Percentiles rank a stretch among this genome's conserved stretches.
Evolutionary conservation across 805 yeast species (phyloP).

Genomic region (Hanseniaspora lachancei): DNA sequence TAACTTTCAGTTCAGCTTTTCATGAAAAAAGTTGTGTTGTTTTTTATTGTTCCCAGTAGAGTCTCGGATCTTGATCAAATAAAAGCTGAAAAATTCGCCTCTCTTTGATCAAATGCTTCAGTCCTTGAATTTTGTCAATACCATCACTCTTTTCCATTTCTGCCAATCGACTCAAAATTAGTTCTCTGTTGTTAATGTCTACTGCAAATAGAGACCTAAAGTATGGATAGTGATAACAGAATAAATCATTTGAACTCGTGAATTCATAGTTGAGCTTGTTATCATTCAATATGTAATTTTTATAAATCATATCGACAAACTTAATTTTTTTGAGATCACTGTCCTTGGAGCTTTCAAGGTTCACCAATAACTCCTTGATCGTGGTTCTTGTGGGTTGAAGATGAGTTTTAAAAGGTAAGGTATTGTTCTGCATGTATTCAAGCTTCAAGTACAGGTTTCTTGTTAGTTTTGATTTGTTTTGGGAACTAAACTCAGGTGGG

Average conservation of each 20-base stretch:
- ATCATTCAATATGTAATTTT: conserved; percentile 1
- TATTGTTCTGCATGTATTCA: conserved; percentile 8
- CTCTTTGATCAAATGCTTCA: conserved; percentile 9
- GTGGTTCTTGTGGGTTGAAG: conserved; percentile 6
- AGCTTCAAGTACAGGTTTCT: conserved; percentile 8
- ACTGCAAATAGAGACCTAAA: not conserved
- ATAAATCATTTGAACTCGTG: not conserved
- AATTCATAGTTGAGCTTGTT: conserved; percentile 4
- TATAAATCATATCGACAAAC: not conserved
- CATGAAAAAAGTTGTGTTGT: no score
- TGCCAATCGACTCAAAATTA: not conserved
- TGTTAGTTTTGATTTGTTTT: not conserved
- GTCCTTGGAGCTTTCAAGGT: not conserved
- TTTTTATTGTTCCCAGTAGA: conserved; percentile 3
- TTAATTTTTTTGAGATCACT: not conserved
- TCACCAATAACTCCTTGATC: not conserved
- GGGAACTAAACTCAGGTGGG: not conserved
- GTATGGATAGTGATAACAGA: conserved; percentile 12
- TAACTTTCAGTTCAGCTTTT: not conserved
- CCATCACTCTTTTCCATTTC: not conserved
- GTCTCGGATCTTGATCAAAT: conserved; percentile 10
- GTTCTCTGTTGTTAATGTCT: not conserved
- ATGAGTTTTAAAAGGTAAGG: not conserved
- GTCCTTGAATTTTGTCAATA: not conserved
- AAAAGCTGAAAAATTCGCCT: not conserved